These are phyloP conservation scores for Nitzschia sp. DNA, from an alignment of 108 stramenopile genomes.

Conservation along the genomic window DNA sequence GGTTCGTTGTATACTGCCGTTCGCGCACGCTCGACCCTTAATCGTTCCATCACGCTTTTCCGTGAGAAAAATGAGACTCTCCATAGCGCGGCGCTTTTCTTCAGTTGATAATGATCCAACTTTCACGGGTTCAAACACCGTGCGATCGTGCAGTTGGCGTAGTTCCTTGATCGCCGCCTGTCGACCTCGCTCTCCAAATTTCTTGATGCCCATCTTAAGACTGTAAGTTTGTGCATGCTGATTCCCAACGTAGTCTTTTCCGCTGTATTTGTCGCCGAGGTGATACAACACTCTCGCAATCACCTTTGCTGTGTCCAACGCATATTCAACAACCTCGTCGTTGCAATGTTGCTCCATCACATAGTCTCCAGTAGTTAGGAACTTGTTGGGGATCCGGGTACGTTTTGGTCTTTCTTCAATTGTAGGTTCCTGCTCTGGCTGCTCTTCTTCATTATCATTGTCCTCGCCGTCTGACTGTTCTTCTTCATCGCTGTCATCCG, in stretches of 20 bases:
- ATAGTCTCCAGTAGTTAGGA: not conserved
- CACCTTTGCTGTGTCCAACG: not conserved
- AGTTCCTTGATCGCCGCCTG: conserved; percentile 36
- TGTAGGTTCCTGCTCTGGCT: not conserved
- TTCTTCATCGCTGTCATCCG: not conserved
- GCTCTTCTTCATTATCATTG: not conserved
- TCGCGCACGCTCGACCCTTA: conserved; percentile 35
- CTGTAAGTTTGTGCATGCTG: conserved; percentile 1
- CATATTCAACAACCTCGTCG: not conserved
- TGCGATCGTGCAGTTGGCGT: conserved; percentile 39
- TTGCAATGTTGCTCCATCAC: not conserved
- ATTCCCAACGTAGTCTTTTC: not conserved
- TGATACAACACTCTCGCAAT: not conserved
- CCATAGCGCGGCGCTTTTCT: conserved; percentile 17
- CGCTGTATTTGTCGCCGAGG: not conserved
- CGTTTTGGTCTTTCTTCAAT: not conserved
- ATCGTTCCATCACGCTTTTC: conserved; percentile 36
- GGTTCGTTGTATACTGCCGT: conserved; percentile 35
- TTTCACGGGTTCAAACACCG: conserved; percentile 29
- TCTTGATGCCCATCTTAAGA: conserved; percentile 8
- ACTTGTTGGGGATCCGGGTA: not conserved
- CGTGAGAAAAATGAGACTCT: conserved; percentile 36
- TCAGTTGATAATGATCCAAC: conserved; percentile 9
- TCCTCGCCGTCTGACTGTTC: not conserved
- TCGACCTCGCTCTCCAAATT: conserved; percentile 18